A percentile compares a stretch with the other conserved stretches of the same genome.
Conservation (phyloP, 768 basidiomycete genomes). For the Hebeloma cylindrosporum region DNA sequence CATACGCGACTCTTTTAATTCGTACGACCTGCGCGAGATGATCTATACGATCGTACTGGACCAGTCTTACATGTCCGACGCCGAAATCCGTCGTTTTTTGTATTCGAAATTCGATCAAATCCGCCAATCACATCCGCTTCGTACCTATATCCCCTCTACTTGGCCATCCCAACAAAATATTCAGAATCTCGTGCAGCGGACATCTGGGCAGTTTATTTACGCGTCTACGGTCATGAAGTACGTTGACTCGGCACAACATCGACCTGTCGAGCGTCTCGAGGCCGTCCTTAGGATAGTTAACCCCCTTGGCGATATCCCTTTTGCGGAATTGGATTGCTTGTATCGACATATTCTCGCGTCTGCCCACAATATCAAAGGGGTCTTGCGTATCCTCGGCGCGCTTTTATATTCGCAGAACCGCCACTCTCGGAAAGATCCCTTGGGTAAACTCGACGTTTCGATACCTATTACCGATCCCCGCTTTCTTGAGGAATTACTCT, state of each 20-base stretch:
- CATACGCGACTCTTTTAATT: conserved; percentile 30
- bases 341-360: conserved; percentile 24
- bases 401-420: conserved; percentile 21
- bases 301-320: conserved; percentile 21
- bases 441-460: conserved; percentile 20
- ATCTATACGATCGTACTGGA: conserved; percentile 26
- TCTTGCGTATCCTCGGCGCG: conserved; percentile 26
- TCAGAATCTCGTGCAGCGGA: conserved; percentile 9
- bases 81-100: conserved; percentile 25
- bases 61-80: conserved; percentile 24
- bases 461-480: conserved; percentile 27
- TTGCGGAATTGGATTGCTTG: conserved; percentile 26
- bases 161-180: conserved; percentile 12
- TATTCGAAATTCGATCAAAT: conserved; percentile 27
- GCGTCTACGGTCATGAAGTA: conserved; percentile 14
- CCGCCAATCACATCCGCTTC: conserved; percentile 8
- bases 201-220: conserved; percentile 18
- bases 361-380: conserved; percentile 25
- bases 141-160: background rate
- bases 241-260: conserved; percentile 8
- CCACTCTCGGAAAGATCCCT: conserved; percentile 14
- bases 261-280: conserved; percentile 26
- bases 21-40: conserved; percentile 27
- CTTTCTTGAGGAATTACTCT: conserved; percentile 26
- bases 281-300: conserved; percentile 21